A percentile compares a stretch with the other conserved stretches of the same genome.
Evolutionary conservation across 2,329 filamentous ascomycete species (phyloP).

Genomic region (Hymenoscyphus albidus): DNA sequence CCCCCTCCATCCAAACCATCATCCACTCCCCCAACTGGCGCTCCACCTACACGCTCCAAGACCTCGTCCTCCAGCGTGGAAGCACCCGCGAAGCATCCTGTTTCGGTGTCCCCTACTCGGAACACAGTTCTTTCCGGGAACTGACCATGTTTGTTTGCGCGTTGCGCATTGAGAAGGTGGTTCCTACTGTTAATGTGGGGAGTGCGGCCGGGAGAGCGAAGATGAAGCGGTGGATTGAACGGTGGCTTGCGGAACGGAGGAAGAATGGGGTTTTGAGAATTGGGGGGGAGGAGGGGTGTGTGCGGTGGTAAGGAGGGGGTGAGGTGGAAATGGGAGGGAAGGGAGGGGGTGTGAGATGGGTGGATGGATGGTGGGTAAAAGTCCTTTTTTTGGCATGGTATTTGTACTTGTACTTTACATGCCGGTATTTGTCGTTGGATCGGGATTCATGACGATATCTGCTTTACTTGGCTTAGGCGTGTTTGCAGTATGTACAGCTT

Average conservation of each 20-base stretch:
- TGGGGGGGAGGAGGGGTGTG: slow-evolving; percentile 28
- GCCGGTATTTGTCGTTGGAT: background rate
- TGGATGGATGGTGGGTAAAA: background rate
- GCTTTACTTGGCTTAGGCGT: too few relatives aligned
- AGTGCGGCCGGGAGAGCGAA: slow-evolving; percentile 53
- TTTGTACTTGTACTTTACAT: background rate
- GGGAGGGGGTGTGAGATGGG: background rate
- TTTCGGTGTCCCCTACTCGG: slow-evolving; percentile 92
- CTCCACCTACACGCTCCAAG: slow-evolving; percentile 64
- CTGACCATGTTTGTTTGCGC: slow-evolving; percentile 89
- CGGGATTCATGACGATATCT: background rate
- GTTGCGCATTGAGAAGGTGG: slow-evolving; percentile 79
- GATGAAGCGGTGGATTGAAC: slow-evolving; percentile 64
- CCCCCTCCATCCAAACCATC: slow-evolving; percentile 60
- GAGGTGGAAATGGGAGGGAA: background rate
- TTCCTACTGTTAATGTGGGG: slow-evolving; percentile 86
- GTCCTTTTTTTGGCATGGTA: background rate
- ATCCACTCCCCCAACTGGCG: slow-evolving; percentile 65
- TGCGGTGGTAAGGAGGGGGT: slow-evolving; percentile 26
- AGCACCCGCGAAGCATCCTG: slow-evolving; percentile 79
- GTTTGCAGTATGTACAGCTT: too few relatives aligned
- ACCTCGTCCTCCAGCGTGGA: slow-evolving; percentile 78
- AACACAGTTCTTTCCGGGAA: slow-evolving; percentile 93
- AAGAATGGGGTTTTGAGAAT: slow-evolving; percentile 48
- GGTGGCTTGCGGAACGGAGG: slow-evolving; percentile 57